A percentile compares a stretch with the other conserved stretches of the same genome.
These are phyloP conservation scores for Neophaeococcomyces mojaviensis DNA, from an alignment of 2,329 filamentous ascomycete genomes.

Conservation along the genomic window DNA sequence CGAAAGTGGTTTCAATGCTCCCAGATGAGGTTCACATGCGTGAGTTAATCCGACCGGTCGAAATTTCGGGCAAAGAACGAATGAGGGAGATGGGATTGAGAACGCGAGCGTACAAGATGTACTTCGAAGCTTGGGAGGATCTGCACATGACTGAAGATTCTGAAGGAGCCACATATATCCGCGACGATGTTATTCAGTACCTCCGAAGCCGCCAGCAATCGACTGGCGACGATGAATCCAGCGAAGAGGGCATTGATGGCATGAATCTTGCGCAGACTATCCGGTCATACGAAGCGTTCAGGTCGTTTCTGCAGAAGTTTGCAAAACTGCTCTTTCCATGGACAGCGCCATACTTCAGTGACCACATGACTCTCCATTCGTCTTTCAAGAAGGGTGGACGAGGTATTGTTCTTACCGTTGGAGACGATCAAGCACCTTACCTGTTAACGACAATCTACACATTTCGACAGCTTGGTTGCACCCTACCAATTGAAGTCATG, in stretches of 20 bases:
- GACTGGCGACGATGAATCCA: conserved; percentile 7
- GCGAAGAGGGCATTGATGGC: conserved; percentile 14
- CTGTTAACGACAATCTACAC: conserved; percentile 36
- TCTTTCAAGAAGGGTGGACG: conserved; percentile 36
- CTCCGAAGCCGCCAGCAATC: conserved; percentile 24
- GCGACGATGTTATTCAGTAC: conserved; percentile 37
- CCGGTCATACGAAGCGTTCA: conserved; percentile 37
- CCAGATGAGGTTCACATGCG: conserved; percentile 23
- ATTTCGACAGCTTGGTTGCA: conserved; percentile 22
- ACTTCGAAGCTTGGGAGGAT: conserved; percentile 35
- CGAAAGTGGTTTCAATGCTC: conserved; percentile 18
- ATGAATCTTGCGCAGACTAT: conserved; percentile 28
- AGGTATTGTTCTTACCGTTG: conserved; percentile 40
- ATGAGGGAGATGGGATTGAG: conserved; percentile 35
- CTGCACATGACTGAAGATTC: conserved; percentile 21
- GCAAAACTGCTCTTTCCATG: conserved; percentile 29
- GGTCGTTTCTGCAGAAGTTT: conserved; percentile 34
- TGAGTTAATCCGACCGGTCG: conserved; percentile 32
- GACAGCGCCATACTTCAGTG: conserved; percentile 36
- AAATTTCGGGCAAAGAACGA: conserved; percentile 32
- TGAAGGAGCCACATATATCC: conserved; percentile 31
- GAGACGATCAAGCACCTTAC: conserved; percentile 37
- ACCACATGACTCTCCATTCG: conserved; percentile 39
- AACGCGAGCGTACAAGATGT: conserved; percentile 33
- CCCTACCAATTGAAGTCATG: conserved; percentile 23